phyloP scores from a whole-genome alignment of 2,329 filamentous ascomycete species.

The Trichoderma gracile region DNA sequence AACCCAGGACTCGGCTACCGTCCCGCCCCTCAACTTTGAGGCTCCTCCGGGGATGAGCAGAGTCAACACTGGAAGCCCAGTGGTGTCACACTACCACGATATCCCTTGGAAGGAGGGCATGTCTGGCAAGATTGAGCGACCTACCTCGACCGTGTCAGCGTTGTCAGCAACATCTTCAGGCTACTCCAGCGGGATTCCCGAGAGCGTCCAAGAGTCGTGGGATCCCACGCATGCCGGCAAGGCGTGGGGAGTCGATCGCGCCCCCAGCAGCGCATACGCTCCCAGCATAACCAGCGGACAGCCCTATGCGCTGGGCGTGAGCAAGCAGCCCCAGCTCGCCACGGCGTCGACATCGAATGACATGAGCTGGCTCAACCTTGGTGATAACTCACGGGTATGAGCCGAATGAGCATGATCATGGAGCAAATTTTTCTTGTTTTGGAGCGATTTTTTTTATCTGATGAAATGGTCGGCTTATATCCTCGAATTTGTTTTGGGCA shows the following conservation, averaged over 20 bases:
- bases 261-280: slow-evolving; percentile 55
- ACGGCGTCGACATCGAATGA: slow-evolving; percentile 58
- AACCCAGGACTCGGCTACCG: slow-evolving; percentile 67
- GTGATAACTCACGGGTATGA: slow-evolving; percentile 44
- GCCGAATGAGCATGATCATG: slow-evolving; percentile 25
- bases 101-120: slow-evolving; percentile 58
- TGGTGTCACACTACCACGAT: slow-evolving; percentile 60
- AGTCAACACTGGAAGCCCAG: slow-evolving; percentile 69
- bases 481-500: slow-evolving; percentile 25
- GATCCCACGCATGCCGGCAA: slow-evolving; percentile 48
- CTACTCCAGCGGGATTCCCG: slow-evolving; percentile 66
- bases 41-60: slow-evolving; percentile 63
- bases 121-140: slow-evolving; percentile 62
- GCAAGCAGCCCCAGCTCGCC: slow-evolving; percentile 52
- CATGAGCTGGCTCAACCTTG: slow-evolving; percentile 80
- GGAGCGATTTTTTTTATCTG: slow-evolving; percentile 26
- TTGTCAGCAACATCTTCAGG: slow-evolving; percentile 43
- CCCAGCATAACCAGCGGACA: slow-evolving; percentile 40
- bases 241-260: slow-evolving; percentile 53
- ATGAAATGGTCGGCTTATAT: slow-evolving; percentile 28
- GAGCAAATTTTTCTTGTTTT: slow-evolving; percentile 24
- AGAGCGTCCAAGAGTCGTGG: slow-evolving; percentile 61
- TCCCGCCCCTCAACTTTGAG: slow-evolving; percentile 68
- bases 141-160: slow-evolving; percentile 46
- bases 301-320: slow-evolving; percentile 42